Evolutionary conservation across 805 yeast species (phyloP).

Genomic region (Sugiyamaella boreocaroliniensis): DNA sequence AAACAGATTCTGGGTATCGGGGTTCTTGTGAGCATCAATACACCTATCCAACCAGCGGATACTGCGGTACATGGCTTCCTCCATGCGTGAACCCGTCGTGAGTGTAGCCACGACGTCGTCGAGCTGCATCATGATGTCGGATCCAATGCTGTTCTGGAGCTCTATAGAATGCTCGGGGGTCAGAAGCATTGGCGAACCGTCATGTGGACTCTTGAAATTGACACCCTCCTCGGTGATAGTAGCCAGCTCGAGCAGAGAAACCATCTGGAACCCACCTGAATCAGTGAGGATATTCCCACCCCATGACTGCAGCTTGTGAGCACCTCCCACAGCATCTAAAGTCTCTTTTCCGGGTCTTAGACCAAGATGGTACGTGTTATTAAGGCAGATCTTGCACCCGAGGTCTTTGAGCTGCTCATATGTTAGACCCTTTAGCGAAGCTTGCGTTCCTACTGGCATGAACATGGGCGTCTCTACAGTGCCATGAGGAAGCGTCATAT

Average conservation of each 20-base stretch:
- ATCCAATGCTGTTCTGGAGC: conserved; percentile 39
- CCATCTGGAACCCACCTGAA: conserved; percentile 44
- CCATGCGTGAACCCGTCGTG: conserved; percentile 40
- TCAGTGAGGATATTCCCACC: conserved; percentile 38
- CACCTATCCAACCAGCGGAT: conserved; percentile 42
- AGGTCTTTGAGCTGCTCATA: conserved; percentile 36
- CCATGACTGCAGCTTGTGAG: conserved; percentile 39
- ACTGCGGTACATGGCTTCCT: conserved; percentile 40
- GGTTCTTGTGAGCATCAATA: conserved; percentile 37
- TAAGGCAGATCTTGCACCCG: conserved; percentile 38
- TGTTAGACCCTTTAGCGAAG: conserved; percentile 40
- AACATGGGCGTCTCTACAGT: conserved; percentile 39
- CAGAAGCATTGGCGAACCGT: conserved; percentile 40
- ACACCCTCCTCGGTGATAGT: conserved; percentile 43
- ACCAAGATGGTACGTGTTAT: conserved; percentile 41
- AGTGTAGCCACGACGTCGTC: conserved; percentile 41
- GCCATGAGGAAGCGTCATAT: conserved; percentile 39
- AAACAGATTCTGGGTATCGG: conserved; percentile 38
- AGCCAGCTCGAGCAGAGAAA: conserved; percentile 38
- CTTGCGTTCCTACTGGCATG: conserved; percentile 45
- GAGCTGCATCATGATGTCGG: conserved; percentile 43
- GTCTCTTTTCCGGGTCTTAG: conserved; percentile 39
- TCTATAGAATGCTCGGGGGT: conserved; percentile 44
- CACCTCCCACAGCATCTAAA: conserved; percentile 38
- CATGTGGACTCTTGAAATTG: conserved; percentile 40